Conservation (phyloP, 352 stramenopile species). For the Phytopythium oedochilum region DNA sequence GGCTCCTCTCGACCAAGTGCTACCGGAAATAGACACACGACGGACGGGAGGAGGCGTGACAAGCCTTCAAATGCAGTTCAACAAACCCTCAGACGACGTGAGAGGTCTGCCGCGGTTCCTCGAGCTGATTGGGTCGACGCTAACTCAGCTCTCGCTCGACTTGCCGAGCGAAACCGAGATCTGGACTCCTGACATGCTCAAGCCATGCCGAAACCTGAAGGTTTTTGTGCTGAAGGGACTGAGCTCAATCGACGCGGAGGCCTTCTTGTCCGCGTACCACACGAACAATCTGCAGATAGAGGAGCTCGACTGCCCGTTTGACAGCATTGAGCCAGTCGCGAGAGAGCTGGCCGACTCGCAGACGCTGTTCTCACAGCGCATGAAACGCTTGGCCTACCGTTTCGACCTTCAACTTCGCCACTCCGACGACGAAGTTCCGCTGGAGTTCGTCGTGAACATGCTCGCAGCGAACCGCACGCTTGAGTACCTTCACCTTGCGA, state of each 20-base stretch:
- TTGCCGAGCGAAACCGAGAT: not conserved
- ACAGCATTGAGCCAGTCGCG: not conserved
- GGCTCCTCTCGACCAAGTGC: not conserved
- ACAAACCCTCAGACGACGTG: not conserved
- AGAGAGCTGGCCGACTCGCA: not conserved
- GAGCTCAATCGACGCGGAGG: not conserved
- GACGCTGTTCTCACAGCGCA: not conserved
- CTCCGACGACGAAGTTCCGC: not conserved
- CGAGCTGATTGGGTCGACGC: not conserved
- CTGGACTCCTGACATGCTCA: not conserved
- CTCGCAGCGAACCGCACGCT: not conserved
- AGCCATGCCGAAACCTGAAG: not conserved
- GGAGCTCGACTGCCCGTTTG: not conserved
- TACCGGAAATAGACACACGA: not conserved
- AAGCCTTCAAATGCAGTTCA: not conserved
- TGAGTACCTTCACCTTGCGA: not conserved
- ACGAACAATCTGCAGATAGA: not conserved
- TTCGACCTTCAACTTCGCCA: not conserved
- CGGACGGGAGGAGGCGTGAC: not conserved
- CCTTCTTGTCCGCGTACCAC: not conserved
- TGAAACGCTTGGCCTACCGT: not conserved
- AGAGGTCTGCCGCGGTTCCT: not conserved
- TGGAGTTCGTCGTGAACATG: not conserved
- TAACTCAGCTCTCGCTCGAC: not conserved
- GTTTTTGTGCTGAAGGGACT: not conserved